Base-by-base conservation (phyloP, 176 grass and related monocot species). In the Zea mays region DNA sequence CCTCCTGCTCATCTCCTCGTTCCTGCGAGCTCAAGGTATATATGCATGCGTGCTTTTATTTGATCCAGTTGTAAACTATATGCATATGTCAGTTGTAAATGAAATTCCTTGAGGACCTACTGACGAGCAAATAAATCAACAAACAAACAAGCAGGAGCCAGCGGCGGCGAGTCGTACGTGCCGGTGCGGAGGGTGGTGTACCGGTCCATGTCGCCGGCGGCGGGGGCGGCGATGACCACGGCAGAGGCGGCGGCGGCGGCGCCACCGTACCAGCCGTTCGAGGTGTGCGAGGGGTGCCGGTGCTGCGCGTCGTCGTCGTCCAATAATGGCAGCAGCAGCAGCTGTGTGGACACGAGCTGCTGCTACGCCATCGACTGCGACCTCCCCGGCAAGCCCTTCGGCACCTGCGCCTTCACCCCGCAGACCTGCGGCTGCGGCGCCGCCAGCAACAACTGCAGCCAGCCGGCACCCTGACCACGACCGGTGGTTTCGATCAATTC, bases 281-380 rank as follows among this genome's bases (percentile, higher is more conserved):
- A 82, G 82, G 16, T 93, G 51, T 97, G 93, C 85, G 65, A 77
- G 8, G 90, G 84, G 0, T 93, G 91, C 91, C 79, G 75, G n/a
- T 97, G 86, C 82, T 97, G 91, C 79, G 61, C 70, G 16, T 63
- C 73, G 65, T 66, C 70, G 16, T 63, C 73, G 65, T 75, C 86
- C 43, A 59, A 91, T n/a, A n/a, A n/a, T n/a, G n/a, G n/a, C 74
- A 1, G 27, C 27, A 27, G 0, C 72, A 88, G 69, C 76, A 73
- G 65, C 67, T 93, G 94, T 75, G 49, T 85, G 56, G 69, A 81
- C 16, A 86, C 89, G 0, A 59, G 58, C n/a, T 97, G 94, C 78
- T 97, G 94, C 89, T 93, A 91, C 81, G 60, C 72, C 89, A 97
- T 97, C 85, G 71, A 91, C 56, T 97, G 91, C 86, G 70, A 92